A percentile compares a stretch with the other conserved stretches of the same genome.
Conservation (phyloP, 495 filamentous ascomycete species). For the Aspergillus homomorphus region DNA sequence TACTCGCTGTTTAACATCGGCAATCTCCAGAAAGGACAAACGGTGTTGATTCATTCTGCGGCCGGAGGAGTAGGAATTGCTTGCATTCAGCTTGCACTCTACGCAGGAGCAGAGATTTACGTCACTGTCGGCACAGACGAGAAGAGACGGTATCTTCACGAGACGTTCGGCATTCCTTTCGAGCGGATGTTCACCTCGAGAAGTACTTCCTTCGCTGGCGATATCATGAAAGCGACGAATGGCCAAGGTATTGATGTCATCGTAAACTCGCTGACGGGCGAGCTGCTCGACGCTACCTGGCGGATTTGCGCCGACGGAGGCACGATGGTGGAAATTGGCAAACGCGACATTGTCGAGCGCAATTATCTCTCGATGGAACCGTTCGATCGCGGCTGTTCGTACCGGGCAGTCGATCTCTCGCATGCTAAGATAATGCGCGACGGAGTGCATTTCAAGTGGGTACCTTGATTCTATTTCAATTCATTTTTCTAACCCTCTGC, state of each 20-base stretch:
- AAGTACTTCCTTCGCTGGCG: conserved; percentile 14
- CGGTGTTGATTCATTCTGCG: conserved; percentile 43
- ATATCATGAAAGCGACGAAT: conserved; percentile 20
- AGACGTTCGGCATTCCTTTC: conserved; percentile 22
- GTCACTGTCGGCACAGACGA: conserved; percentile 41
- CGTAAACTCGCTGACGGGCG: conserved; percentile 32
- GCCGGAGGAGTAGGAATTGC: conserved; percentile 45
- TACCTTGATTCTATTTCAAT: not conserved
- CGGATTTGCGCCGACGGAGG: conserved; percentile 25
- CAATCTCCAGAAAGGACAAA: conserved; percentile 26
- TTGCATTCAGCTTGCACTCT: conserved; percentile 33
- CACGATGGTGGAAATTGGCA: conserved; percentile 34
- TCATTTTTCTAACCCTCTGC: not conserved
- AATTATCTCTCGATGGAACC: conserved; percentile 21
- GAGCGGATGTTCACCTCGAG: conserved; percentile 27
- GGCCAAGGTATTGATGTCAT: conserved; percentile 31
- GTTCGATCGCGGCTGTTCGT: not conserved
- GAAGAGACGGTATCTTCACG: conserved; percentile 37
- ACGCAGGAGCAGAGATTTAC: conserved; percentile 33
- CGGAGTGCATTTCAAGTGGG: not conserved
- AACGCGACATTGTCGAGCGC: conserved; percentile 24
- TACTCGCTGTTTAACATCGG: conserved; percentile 38
- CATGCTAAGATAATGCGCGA: not conserved
- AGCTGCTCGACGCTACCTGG: conserved; percentile 34
- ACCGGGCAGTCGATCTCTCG: not conserved